Conservation (phyloP, 2,329 filamentous ascomycete species). For the Ambrosiella beaveri region DNA sequence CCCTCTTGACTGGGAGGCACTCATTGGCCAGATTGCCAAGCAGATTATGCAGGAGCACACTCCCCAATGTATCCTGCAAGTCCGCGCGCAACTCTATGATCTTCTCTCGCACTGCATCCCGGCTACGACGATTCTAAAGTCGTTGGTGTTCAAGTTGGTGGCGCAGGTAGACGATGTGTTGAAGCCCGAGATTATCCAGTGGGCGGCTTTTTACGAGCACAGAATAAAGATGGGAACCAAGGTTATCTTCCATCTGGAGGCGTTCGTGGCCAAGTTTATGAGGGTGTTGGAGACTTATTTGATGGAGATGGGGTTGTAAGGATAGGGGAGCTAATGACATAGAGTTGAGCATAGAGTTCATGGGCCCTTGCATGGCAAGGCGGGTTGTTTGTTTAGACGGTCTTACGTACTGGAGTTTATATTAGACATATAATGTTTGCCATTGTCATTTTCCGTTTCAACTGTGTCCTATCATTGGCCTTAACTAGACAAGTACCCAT, state of each 20-base stretch:
- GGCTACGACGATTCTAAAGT: conserved; percentile 83
- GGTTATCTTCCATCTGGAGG: conserved; percentile 94
- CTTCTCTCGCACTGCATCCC: conserved; percentile 95
- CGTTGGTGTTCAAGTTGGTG: conserved; percentile 83
- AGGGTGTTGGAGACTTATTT: conserved; percentile 78
- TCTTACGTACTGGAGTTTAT: no score
- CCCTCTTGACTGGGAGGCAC: conserved; percentile 89
- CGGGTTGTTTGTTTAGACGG: no score
- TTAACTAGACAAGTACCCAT: no score
- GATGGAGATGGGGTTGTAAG: conserved; percentile 64
- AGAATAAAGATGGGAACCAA: conserved; percentile 82
- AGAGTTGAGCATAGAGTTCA: background rate
- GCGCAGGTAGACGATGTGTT: conserved; percentile 72
- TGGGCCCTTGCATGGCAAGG: no score
- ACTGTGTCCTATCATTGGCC: no score
- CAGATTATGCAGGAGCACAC: conserved; percentile 89
- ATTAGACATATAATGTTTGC: no score
- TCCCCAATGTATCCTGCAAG: conserved; percentile 72
- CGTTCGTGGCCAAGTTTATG: conserved; percentile 98
- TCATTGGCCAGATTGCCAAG: conserved; percentile 76
- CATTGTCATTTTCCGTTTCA: no score
- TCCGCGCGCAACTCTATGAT: conserved; percentile 90
- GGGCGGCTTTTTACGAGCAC: conserved; percentile 96
- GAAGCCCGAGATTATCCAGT: conserved; percentile 83
- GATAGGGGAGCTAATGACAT: background rate